Conservation (phyloP, 306 rosid genomes). For the Rubus idaeus region DNA sequence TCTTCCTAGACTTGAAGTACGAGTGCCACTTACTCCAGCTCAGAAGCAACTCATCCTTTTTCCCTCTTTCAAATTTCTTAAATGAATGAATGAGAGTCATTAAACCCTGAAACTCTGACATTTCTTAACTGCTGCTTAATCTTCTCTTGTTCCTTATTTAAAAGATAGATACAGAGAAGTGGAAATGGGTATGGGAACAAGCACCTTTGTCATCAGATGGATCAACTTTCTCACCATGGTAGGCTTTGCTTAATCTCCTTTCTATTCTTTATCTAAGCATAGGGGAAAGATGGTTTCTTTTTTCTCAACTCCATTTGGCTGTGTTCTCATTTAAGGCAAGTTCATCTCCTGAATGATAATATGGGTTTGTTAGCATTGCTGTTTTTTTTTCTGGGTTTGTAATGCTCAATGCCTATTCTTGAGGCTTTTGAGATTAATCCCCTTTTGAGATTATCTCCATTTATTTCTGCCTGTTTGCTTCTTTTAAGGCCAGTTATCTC, state of each 20-base stretch:
- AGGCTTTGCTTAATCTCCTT: constrained; percentile 15
- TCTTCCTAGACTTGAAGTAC: constrained; percentile 23
- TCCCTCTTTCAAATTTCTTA: not conserved
- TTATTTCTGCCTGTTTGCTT: constrained; percentile 3
- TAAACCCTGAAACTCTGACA: constrained; percentile 23
- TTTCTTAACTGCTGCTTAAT: constrained; percentile 9
- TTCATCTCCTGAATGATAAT: constrained; percentile 1
- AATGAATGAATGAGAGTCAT: not conserved
- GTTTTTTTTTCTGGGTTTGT: constrained; percentile 17
- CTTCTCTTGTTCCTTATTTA: not conserved
- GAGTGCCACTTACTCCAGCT: constrained; percentile 30
- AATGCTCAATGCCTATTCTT: constrained; percentile 14
- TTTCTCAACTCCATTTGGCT: not conserved
- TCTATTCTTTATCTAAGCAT: not conserved
- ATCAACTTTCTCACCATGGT: constrained; percentile 94
- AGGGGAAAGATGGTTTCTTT: not conserved
- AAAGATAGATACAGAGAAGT: not conserved
- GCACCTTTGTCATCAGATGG: constrained; percentile 93
- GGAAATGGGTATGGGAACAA: constrained; percentile 78
- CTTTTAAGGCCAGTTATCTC: not conserved
- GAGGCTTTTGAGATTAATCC: not conserved
- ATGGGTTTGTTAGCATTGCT: constrained; percentile 12
- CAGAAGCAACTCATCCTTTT: constrained; percentile 23
- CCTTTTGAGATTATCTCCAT: not conserved
- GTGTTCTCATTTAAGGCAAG: not conserved